phyloP scores from a whole-genome alignment of 2,329 filamentous ascomycete species.

The Diaporthe aspalathi region DNA sequence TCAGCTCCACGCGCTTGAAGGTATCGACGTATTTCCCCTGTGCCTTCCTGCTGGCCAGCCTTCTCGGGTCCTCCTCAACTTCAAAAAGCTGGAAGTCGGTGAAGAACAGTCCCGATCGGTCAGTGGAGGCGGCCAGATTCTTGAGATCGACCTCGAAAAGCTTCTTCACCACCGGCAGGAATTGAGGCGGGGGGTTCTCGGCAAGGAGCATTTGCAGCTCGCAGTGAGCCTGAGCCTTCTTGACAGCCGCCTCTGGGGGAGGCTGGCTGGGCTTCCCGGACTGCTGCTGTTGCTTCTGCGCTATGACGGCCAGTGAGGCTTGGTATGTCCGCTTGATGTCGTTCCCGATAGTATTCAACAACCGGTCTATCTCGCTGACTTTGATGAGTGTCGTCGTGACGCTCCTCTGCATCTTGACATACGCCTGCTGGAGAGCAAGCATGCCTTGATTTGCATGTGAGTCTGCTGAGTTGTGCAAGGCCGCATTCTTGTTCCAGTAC shows the following conservation, averaged over 20 bases:
- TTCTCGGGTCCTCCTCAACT: conserved; percentile 67
- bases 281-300: conserved; percentile 56
- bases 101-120: conserved; percentile 78
- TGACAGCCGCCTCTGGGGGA: conserved; percentile 56
- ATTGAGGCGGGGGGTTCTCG: conserved; percentile 57
- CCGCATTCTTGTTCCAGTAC: conserved; percentile 56
- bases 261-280: conserved; percentile 52
- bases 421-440: conserved; percentile 66
- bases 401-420: conserved; percentile 64
- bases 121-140: conserved; percentile 67
- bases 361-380: conserved; percentile 70
- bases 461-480: conserved; percentile 42
- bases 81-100: conserved; percentile 78
- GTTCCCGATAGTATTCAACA: conserved; percentile 62
- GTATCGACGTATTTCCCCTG: conserved; percentile 60
- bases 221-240: conserved; percentile 59
- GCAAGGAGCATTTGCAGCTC: conserved; percentile 66
- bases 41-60: conserved; percentile 53
- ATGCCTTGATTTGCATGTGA: conserved; percentile 55
- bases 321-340: conserved; percentile 66
- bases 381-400: conserved; percentile 65
- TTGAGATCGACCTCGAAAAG: conserved; percentile 71
- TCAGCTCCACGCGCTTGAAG: conserved; percentile 70
- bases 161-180: conserved; percentile 70
- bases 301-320: conserved; percentile 56